phyloP scores from a whole-genome alignment of 371 early-diverging fungal genomes.

The Saksenaea vasiformis region DNA sequence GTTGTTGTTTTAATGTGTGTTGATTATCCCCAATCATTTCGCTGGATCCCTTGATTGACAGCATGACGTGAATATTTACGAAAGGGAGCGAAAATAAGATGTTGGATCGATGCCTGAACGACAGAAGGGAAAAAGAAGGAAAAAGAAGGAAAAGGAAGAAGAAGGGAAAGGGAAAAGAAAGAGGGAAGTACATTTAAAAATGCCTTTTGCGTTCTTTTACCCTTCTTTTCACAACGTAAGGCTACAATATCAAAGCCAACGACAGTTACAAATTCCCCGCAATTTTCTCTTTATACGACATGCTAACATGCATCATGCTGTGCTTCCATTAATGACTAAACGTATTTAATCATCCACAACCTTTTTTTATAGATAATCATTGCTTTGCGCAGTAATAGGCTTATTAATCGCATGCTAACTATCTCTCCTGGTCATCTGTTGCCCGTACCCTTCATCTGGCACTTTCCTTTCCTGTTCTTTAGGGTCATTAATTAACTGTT shows the following conservation, averaged over 20 bases:
- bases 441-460: neutral
- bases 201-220: constrained; percentile 1
- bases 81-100: neutral
- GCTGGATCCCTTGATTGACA: neutral
- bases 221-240: neutral
- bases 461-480: constrained; percentile 1
- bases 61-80: neutral
- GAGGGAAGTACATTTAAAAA: neutral
- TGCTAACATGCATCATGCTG: neutral
- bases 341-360: neutral
- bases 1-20: neutral
- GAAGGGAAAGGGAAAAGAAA: constrained; percentile 3
- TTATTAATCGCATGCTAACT: neutral
- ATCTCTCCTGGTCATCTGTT: neutral
- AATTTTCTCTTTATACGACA: neutral
- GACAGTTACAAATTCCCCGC: neutral
- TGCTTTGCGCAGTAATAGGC: neutral
- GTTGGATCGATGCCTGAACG: neutral
- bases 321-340: neutral
- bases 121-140: neutral
- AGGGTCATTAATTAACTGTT: neutral
- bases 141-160: neutral
- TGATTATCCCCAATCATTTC: neutral
- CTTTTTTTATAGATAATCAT: neutral
- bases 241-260: constrained; percentile 4